Evolutionary conservation across 768 basidiomycete genomes (phyloP), one percentile per base, ranked within the genome.

Genomic region (Tricholoma matsutake): DNA sequence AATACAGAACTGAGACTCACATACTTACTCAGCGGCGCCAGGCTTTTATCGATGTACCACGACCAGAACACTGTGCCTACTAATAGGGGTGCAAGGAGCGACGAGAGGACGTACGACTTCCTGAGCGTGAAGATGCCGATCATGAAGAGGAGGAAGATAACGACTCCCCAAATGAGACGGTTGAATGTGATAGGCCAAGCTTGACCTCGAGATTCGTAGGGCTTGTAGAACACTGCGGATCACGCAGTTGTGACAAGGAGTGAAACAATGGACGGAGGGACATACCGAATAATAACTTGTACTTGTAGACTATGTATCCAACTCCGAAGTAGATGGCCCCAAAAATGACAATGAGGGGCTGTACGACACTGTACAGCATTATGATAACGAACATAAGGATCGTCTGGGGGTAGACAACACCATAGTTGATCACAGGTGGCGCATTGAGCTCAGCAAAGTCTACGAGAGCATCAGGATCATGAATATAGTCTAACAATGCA

Each of bases 361-460:
- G 93, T 11, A 96, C 91, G 64, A 99, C 91, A 72, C 94, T 96
- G 79, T 98, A 98, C 35, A 96, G 81, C 68, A 99, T 78, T 37
- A 92, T 96, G 74, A 99, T 91, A 63, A 94, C 91, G 74, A 98
- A 98, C 72, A 98, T 89, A 47, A 99, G 81, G 61, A 98, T 94
- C 5, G 96, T 92, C 70, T 98, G 96, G 0, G 97, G 97, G 72
- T 98, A 99, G 10, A 99, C 94, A 54, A 91, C 84, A 55, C 97
- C 97, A 66, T 98, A 96, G 74, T 98, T 98, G 75, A 98, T 91
- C 90, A 96, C 93, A 0, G 97, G 95, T 6, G 97, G 97, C 0
- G 95, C 94, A 69, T 99, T 97, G 14, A 98, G 81, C 72, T 97
- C 97, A 16, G 95, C 96, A 64, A 87, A 96, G 68, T 99, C 96